These are phyloP conservation scores for Lepidium sativum DNA, from an alignment of 345 rosid genomes.

Conservation along the genomic window DNA sequence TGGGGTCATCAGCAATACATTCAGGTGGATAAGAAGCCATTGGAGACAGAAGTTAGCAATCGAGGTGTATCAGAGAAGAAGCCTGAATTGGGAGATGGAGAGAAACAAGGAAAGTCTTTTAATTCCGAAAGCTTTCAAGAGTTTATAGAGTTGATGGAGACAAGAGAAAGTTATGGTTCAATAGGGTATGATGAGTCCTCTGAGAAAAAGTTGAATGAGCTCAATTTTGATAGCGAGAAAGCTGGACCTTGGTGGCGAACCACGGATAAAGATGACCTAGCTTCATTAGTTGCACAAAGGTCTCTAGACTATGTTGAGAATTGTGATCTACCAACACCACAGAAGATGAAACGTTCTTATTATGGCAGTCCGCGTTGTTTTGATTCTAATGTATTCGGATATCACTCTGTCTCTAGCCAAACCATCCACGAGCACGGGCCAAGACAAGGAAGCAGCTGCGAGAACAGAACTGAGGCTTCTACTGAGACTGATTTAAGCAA, in stretches of 20 bases:
- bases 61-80: conserved; percentile 17
- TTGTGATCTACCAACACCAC: conserved; percentile 87
- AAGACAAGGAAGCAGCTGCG: conserved; percentile 20
- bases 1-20: conserved; percentile 56
- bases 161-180: conserved; percentile 30
- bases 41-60: conserved; percentile 43
- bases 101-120: conserved; percentile 10
- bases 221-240: conserved; percentile 40
- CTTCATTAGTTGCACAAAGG: conserved; percentile 78
- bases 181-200: conserved; percentile 27
- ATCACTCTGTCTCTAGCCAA: conserved; percentile 27
- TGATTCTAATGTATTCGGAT: conserved; percentile 25
- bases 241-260: conserved; percentile 83
- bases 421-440: conserved; percentile 14
- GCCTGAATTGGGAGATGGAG: conserved; percentile 1
- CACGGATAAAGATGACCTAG: conserved; percentile 70
- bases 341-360: conserved; percentile 42
- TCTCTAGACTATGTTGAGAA: conserved; percentile 65
- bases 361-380: conserved; percentile 23
- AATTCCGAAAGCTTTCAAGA: conserved; percentile 32
- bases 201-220: conserved; percentile 32
- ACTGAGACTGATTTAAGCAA: conserved; percentile 49
- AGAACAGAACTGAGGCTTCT: conserved; percentile 22
- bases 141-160: conserved; percentile 33
- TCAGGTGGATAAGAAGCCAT: conserved; percentile 23